Percentiles rank a stretch among this genome's conserved stretches.
Conservation (phyloP, 352 stramenopile species). For the Pilasporangium apinafurcum region DNA sequence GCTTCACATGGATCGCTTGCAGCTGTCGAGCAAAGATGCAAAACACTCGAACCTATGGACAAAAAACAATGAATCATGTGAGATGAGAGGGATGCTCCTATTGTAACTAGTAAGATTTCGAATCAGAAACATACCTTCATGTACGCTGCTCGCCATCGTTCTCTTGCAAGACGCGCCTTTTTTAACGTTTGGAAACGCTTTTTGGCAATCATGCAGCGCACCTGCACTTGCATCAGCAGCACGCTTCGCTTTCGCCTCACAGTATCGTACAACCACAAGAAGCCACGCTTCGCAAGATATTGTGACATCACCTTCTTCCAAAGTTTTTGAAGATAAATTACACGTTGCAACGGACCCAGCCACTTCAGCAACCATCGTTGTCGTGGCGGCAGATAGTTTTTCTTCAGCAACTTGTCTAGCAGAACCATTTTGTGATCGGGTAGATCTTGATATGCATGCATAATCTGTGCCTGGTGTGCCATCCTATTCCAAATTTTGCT, state of each 20-base stretch:
- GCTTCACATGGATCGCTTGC: slow-evolving; percentile 59
- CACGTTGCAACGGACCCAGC: slow-evolving; percentile 69
- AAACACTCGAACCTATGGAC: slow-evolving; percentile 22
- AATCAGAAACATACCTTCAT: slow-evolving; percentile 43
- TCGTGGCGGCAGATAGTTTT: slow-evolving; percentile 46
- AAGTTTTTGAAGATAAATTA: slow-evolving; percentile 83
- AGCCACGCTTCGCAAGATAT: slow-evolving; percentile 69
- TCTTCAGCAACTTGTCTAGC: slow-evolving; percentile 65
- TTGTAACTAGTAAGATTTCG: background rate
- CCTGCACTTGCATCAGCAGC: slow-evolving; percentile 58
- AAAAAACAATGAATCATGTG: slow-evolving; percentile 1
- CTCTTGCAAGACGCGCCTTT: slow-evolving; percentile 52
- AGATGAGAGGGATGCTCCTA: no score
- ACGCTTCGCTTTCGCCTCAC: slow-evolving; percentile 60
- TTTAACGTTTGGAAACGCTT: slow-evolving; percentile 58
- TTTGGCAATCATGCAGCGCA: slow-evolving; percentile 59
- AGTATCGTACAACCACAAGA: slow-evolving; percentile 70
- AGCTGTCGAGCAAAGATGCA: slow-evolving; percentile 57
- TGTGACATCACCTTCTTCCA: slow-evolving; percentile 78
- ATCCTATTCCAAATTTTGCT: slow-evolving; percentile 59
- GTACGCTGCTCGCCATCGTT: slow-evolving; percentile 58
- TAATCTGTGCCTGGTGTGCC: slow-evolving; percentile 58
- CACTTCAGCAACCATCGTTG: slow-evolving; percentile 84
- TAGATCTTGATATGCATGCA: slow-evolving; percentile 67
- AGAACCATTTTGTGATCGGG: slow-evolving; percentile 84